Base-by-base conservation (phyloP, 192 early-diverging fungal species). In the Podila minutissima region DNA sequence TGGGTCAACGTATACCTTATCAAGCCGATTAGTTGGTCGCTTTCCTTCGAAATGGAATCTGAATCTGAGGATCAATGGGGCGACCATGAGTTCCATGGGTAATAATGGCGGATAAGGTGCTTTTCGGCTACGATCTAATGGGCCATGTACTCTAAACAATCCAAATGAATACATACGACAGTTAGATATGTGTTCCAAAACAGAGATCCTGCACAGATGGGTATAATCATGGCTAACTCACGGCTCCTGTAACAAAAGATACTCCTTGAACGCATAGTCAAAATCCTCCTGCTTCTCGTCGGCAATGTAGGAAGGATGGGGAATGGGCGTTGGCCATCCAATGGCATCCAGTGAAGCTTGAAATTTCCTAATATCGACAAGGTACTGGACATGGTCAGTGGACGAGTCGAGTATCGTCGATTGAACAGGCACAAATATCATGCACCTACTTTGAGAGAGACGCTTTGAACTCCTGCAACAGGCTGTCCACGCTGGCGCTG, bases 21-120 rank as follows among this genome's bases (percentile, higher is more conserved):
- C 94, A 3, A 92, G 83, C 53, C 92, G 86, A 71, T 92, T 93
- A 4, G 93, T 95, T 19, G 88, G 84, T 55, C 91, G 85, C 11
- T 78, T 83, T 13, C 90, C 87, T 55, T 93, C 91, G 79, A 95
- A 95, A 67, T 95, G 91, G 64, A 88, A 95, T 66, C 88, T 83
- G 75, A 95, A 94, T 51, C 93, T 78, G 26, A 92, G 68, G 7
- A 89, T 85, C 13, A 95, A 81, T 9, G 90, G 85, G 17, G 84
- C 85, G 20, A 90, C 82, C 87, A 95, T 83, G 20, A 88, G 73
- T 38, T 83, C 72, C 4, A 88, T 85, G 8, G 92, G 88, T 31
- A 89, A 67, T 10, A 90, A 69, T 5, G 88, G 66, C 17, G 76
- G 69, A 37, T 60, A 69, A 28, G 66, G 67, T 37, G 62, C 63